Evolutionary conservation across 1,284 basidiomycete species (phyloP).

Genomic region (Cryptococcus sp.): DNA sequence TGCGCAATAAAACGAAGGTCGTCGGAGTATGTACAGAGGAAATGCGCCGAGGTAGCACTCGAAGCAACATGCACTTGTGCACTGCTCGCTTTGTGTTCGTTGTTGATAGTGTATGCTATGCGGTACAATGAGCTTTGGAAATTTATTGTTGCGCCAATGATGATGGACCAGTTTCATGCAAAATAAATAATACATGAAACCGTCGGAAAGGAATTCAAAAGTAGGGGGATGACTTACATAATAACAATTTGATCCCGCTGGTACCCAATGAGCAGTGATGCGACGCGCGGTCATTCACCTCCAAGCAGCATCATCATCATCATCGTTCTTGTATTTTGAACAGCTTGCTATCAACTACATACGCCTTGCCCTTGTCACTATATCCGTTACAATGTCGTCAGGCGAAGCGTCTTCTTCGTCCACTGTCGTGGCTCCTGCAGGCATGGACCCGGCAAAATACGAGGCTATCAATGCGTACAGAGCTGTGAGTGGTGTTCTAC

Average conservation of each 20-base stretch:
- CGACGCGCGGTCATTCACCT: neutral
- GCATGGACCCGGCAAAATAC: constrained; percentile 48
- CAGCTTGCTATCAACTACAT: too few species aligned
- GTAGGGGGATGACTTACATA: constrained; percentile 12
- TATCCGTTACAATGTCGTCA: constrained; percentile 3
- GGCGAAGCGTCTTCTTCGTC: constrained; percentile 38
- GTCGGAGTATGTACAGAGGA: too few species aligned
- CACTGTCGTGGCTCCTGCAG: constrained; percentile 31
- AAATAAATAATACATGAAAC: neutral
- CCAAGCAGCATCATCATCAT: constrained; percentile 1
- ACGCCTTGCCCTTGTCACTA: too few species aligned
- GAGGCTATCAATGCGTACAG: constrained; percentile 54
- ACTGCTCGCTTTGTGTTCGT: neutral
- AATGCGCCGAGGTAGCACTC: neutral
- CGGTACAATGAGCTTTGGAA: neutral
- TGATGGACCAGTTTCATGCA: neutral
- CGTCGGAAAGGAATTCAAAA: constrained; percentile 23
- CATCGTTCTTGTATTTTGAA: neutral
- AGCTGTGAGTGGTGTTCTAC: constrained; percentile 34
- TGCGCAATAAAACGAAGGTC: too few species aligned
- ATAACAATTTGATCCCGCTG: neutral
- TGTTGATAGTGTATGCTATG: neutral
- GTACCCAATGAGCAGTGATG: too few species aligned
- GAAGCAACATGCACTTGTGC: constrained; percentile 3
- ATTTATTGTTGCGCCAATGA: neutral